Evolutionary conservation across 2,329 filamentous ascomycete species (phyloP), one percentile per base, ranked within the genome.

Genomic region (Metarhizium guizhouense): DNA sequence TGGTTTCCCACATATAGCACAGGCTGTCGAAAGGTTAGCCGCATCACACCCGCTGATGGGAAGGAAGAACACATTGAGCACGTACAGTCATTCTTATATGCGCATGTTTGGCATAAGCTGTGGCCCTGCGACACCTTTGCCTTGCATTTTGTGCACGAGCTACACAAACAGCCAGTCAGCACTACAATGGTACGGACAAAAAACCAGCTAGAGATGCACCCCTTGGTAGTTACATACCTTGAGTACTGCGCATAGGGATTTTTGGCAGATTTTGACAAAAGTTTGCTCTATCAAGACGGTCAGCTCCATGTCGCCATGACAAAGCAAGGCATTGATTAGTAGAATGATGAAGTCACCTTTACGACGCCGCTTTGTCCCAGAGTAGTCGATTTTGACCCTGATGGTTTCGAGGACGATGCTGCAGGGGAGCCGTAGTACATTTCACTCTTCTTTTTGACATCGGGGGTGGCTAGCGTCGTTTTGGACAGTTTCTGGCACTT

Each of bases 211-310:
- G 32, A 2, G 32, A 34, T 11, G 32, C 32, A 34, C 2, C 10
- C 32, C 10, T 34, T 34, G 32, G 40, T 34, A 4, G 25, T 25
- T 25, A 47, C 59, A 13, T 42, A 63, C 63, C 61, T 65, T 10
- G 82, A 76, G 65, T 86, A 85, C 54, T 81, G 76, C 2, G 82
- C 82, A 61, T 84, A 86, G 0, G 83, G 83, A 59, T 86, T 86
- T 69, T 85, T 83, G 36, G 84, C 84, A 50, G 78, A 76, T 61
- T 84, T 81, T 56, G 82, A 85, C 36, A 85, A 70, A 4, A 86
- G 74, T 67, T 87, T 86, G 69, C 79, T 85, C 82, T 84, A 55
- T 8, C 42, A 30, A 47, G 25, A 10, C 14, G 25, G 20, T 54
- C 18, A 51, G 30, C 51, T 32, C 32, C n/a, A 42, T 47, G 8